Base-by-base conservation (phyloP, 2,329 filamentous ascomycete species). In the Thelonectria rubi region DNA sequence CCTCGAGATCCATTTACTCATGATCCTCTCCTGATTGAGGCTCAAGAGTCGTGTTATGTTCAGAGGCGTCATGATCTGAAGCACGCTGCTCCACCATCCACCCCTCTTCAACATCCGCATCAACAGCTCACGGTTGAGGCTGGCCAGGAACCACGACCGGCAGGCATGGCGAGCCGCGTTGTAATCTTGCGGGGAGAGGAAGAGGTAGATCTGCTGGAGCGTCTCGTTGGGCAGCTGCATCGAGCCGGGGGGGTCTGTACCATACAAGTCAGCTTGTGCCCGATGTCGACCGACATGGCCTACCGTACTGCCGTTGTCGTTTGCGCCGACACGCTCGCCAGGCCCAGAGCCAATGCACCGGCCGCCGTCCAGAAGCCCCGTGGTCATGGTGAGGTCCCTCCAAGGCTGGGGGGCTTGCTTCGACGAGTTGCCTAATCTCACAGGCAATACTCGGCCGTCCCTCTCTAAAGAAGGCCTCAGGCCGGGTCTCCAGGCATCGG, bases 111-210 rank as follows among this genome's bases (percentile, higher is more conserved):
- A 69, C 84, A 88, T 88, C 2, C 68, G 69, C 24, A 76, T 73
- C 11, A 90, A 75, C 2, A 90, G 66, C 2, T 68, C 74, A 43
- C 75, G 73, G 51, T 87, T 77, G n/a, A 90, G 72, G 51, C 86
- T 85, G 20, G 81, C 81, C 39, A 81, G 73, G 77, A 88, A 86
- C 88, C 86, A 91, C 37, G 75, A 74, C 47, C 82, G 81, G 69
- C 87, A 91, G 17, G 82, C 82, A 63, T 85, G 83, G 17, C 88
- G 81, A 15, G 87, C 86, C 55, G 84, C 79, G 67, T 91, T 84
- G 71, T 89, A 90, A 66, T 81, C 78, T 10, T 58, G 47, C 1
- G 78, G 78, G 4, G 63, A 47, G 5, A 81, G 72, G 8, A 71
- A 62, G 12, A 40, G 46, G 60, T 76, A 78, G 11, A 81, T 73